Conservation (phyloP, 371 early-diverging fungal genomes). For the Apophysomyces ossiformis region DNA sequence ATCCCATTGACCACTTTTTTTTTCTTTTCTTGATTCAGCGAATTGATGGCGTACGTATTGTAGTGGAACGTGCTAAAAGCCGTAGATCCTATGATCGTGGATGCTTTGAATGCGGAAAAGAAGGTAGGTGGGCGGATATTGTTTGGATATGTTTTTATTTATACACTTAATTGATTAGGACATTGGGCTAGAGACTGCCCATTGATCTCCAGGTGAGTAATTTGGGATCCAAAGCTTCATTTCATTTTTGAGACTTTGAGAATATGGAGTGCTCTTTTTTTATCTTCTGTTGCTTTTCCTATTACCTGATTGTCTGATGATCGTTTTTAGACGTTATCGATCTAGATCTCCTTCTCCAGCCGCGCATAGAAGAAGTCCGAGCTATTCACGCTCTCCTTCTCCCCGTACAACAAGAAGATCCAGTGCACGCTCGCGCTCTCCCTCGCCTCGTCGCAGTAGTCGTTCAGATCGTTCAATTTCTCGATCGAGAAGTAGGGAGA, state of each 20-base stretch:
- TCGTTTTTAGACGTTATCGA: constrained; percentile 13
- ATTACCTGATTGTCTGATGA: constrained; percentile 32
- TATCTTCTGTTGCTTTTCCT: neutral
- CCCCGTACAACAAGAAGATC: constrained; percentile 31
- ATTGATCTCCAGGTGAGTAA: neutral
- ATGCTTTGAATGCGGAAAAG: constrained; percentile 72
- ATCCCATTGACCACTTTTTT: too few relatives aligned
- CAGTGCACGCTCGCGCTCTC: neutral
- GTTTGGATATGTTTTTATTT: neutral
- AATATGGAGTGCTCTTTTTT: neutral
- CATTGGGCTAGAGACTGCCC: constrained; percentile 81
- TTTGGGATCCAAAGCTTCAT: neutral
- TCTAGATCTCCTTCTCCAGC: neutral
- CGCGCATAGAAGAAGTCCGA: constrained; percentile 5
- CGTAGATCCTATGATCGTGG: constrained; percentile 56
- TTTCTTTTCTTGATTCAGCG: neutral
- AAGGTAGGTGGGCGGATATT: constrained; percentile 43
- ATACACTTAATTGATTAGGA: constrained; percentile 39
- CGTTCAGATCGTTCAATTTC: neutral
- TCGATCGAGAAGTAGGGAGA: constrained; percentile 4
- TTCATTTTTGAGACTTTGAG: neutral
- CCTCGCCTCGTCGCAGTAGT: neutral
- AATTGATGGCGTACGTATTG: constrained; percentile 23
- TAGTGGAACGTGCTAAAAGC: constrained; percentile 70
- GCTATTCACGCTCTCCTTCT: constrained; percentile 26